Evolutionary conservation across 1,284 basidiomycete genomes (phyloP).

Genomic region (Puccinia horiana): DNA sequence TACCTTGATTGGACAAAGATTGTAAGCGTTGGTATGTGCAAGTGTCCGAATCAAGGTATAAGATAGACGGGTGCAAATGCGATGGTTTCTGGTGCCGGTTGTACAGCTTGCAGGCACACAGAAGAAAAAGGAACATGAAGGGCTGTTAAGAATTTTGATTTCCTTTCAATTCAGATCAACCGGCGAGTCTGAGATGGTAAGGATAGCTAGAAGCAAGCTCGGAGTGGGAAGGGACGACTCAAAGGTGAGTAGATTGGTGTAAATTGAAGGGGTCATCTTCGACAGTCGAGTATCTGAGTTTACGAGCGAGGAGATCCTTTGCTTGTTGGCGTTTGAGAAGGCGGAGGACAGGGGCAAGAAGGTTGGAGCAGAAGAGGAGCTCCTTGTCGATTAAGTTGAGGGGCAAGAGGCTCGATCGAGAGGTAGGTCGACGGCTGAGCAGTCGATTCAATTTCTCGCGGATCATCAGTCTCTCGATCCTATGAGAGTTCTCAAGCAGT

Average conservation of each 20-base stretch:
- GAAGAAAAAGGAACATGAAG: too few species aligned
- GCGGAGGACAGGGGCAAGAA: conserved; percentile 19
- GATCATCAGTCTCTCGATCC: conserved; percentile 1
- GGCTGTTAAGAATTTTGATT: too few species aligned
- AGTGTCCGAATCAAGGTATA: too few species aligned
- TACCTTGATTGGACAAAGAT: too few species aligned
- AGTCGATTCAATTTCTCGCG: conserved; percentile 4
- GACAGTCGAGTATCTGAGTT: conserved; percentile 2
- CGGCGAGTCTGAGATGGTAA: too few species aligned
- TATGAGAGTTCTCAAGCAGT: conserved; percentile 5
- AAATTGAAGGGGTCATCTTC: neutral
- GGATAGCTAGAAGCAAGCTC: neutral
- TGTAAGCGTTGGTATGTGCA: too few species aligned
- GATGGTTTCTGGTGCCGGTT: too few species aligned
- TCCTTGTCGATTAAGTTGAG: conserved; percentile 29
- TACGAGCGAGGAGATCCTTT: conserved; percentile 23
- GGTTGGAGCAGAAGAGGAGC: neutral
- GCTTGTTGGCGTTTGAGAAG: conserved; percentile 22
- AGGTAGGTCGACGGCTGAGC: neutral
- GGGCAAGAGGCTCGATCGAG: neutral
- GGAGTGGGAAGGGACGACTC: neutral
- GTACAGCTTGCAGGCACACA: too few species aligned
- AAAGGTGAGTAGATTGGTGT: neutral
- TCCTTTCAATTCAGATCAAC: too few species aligned
- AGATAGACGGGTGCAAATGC: too few species aligned